Conservation (phyloP, 495 filamentous ascomycete genomes). For the Penicillium odoratum region DNA sequence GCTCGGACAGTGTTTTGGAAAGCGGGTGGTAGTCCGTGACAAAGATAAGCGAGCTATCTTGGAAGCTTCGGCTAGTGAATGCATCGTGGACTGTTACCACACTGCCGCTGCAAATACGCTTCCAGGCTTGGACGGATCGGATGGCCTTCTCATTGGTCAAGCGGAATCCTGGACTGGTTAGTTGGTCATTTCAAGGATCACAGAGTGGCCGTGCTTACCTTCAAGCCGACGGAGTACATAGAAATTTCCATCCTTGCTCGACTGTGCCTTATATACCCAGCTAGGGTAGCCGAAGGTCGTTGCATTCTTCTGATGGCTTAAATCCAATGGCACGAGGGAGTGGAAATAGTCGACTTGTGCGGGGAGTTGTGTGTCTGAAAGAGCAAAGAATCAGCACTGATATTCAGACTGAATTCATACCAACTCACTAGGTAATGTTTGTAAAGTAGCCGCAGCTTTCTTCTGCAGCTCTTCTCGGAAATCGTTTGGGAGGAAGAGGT, state of each 20-base stretch:
- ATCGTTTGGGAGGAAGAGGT: conserved; percentile 85
- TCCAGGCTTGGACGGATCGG: conserved; percentile 85
- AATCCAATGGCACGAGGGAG: conserved; percentile 87
- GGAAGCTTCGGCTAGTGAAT: conserved; percentile 89
- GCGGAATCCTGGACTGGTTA: conserved; percentile 58
- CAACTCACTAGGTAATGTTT: conserved; percentile 76
- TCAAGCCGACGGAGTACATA: conserved; percentile 86
- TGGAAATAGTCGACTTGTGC: conserved; percentile 81
- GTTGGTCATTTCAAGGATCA: neutral
- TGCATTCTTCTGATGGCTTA: conserved; percentile 71
- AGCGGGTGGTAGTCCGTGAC: conserved; percentile 91
- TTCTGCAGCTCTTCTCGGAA: conserved; percentile 85
- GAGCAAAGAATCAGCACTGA: neutral
- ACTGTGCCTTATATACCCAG: conserved; percentile 96
- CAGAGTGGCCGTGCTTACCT: conserved; percentile 42
- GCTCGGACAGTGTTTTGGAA: conserved; percentile 85
- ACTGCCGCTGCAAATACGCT: conserved; percentile 75
- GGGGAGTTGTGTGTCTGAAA: conserved; percentile 66
- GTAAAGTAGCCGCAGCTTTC: conserved; percentile 80
- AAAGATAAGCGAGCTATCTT: conserved; percentile 91
- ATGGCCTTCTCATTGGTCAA: conserved; percentile 89
- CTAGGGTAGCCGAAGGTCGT: conserved; percentile 79
- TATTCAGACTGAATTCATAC: too few species aligned
- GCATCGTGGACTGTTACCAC: conserved; percentile 88
- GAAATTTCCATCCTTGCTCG: conserved; percentile 76